Evolutionary conservation across 768 basidiomycete species (phyloP).

Genomic region (Leccinum rimulosum): DNA sequence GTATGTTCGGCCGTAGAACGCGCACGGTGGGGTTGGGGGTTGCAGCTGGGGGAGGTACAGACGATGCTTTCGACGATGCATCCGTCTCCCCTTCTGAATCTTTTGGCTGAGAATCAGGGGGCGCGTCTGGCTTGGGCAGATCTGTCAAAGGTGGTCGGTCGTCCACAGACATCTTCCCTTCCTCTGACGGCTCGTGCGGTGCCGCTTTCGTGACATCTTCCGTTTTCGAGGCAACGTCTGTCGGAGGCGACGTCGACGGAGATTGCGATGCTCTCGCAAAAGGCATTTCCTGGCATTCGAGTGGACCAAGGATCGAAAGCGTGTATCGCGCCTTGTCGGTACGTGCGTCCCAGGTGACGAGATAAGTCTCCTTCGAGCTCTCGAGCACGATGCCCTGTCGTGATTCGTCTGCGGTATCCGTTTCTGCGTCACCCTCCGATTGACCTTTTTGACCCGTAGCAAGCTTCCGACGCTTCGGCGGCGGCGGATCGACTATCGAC

Average conservation of each 20-base stretch:
- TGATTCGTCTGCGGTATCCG: conserved; percentile 10
- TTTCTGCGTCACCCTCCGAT: conserved; percentile 6
- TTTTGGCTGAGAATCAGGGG: background rate
- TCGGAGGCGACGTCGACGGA: background rate
- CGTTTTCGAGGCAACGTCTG: conserved; percentile 4
- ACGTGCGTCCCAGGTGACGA: conserved; percentile 15
- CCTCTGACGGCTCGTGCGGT: background rate
- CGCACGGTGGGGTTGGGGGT: conserved; percentile 1
- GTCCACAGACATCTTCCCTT: background rate
- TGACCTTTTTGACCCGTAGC: conserved; percentile 7
- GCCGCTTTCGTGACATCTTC: background rate
- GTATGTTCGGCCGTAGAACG: conserved; percentile 19
- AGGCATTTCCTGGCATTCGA: background rate
- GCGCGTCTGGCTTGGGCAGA: background rate
- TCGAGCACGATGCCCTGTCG: conserved; percentile 26
- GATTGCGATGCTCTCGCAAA: background rate
- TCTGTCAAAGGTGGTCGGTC: conserved; percentile 2
- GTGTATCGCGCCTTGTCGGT: conserved; percentile 17
- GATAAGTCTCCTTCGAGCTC: conserved; percentile 21
- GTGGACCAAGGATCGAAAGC: conserved; percentile 15
- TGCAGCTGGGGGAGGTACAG: background rate
- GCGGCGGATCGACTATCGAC: conserved; percentile 14
- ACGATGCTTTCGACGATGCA: background rate
- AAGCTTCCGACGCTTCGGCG: conserved; percentile 30
- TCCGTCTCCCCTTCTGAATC: background rate